Percentiles rank a stretch among this genome's conserved stretches.
Evolutionary conservation across 2,329 filamentous ascomycete genomes (phyloP).

Genomic region (Hymenoscyphus albidus): DNA sequence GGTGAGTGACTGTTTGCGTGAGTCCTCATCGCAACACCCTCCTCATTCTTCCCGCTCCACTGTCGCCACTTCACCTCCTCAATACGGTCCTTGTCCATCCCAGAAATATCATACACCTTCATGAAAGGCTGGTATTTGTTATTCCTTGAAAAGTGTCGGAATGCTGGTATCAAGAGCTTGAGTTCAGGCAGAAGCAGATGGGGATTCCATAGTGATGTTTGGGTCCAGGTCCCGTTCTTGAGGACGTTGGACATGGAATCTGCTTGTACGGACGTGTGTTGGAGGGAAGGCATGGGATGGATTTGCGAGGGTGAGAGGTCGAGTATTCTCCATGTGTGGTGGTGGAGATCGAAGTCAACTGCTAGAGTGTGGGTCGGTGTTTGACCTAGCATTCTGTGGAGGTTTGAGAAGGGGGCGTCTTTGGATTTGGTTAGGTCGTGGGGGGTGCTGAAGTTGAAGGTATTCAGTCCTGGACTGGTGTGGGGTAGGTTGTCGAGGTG

Average conservation of each 20-base stretch:
- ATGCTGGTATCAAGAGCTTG: background rate
- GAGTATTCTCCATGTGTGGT: background rate
- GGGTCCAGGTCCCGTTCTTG: slow-evolving; percentile 2
- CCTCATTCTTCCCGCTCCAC: background rate
- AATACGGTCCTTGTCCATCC: background rate
- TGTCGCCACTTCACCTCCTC: background rate
- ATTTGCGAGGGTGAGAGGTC: background rate
- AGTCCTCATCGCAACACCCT: slow-evolving; percentile 4
- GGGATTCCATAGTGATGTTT: background rate
- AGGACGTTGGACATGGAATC: background rate
- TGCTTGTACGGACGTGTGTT: background rate
- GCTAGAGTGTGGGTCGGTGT: background rate
- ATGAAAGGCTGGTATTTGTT: slow-evolving; percentile 4
- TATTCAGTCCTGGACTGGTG: background rate
- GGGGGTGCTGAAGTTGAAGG: background rate
- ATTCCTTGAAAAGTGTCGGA: background rate
- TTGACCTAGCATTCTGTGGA: background rate
- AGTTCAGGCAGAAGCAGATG: background rate
- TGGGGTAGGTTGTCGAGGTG: background rate
- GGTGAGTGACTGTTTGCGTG: background rate
- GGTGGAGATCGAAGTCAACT: slow-evolving; percentile 3
- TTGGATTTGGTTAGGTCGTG: background rate
- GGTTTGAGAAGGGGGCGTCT: background rate
- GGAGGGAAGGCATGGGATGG: background rate
- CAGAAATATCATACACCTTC: background rate